A percentile compares a stretch with the other conserved stretches of the same genome.
These are phyloP conservation scores for Mortierella sp. DNA, from an alignment of 371 early-diverging fungal genomes.

Conservation along the genomic window DNA sequence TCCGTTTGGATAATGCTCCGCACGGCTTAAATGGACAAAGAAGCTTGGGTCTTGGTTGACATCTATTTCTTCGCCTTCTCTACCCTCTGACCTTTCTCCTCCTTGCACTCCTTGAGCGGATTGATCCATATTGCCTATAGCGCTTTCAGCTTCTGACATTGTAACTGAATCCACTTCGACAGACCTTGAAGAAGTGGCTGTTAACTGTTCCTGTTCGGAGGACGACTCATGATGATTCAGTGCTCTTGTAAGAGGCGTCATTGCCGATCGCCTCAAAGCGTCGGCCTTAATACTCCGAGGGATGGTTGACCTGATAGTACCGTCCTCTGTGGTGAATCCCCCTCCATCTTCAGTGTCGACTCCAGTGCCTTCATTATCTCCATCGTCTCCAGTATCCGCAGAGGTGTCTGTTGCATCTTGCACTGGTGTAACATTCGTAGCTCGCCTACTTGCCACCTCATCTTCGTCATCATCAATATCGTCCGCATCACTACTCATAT, in stretches of 20 bases:
- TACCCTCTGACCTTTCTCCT: not conserved
- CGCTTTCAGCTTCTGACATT: not conserved
- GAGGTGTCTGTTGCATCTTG: conserved; percentile 15
- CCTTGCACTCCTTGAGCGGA: not conserved
- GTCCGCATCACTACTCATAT: conserved; percentile 14
- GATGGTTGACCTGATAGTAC: not conserved
- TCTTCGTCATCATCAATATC: not conserved
- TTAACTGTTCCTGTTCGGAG: conserved; percentile 30
- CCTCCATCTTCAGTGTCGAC: conserved; percentile 39
- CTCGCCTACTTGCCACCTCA: not conserved
- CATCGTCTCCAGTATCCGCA: conserved; percentile 43
- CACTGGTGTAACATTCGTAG: not conserved
- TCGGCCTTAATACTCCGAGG: not conserved
- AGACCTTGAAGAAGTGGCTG: conserved; percentile 1
- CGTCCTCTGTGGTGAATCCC: conserved; percentile 33
- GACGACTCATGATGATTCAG: conserved; percentile 23
- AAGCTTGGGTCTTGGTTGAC: conserved; percentile 10
- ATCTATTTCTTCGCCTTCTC: not conserved
- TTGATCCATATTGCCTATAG: not conserved
- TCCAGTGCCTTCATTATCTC: conserved; percentile 32
- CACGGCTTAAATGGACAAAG: not conserved
- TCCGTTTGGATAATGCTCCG: not conserved
- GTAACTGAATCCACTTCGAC: not conserved
- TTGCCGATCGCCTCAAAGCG: conserved; percentile 2
- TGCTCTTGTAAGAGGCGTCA: conserved; percentile 8